phyloP scores from a whole-genome alignment of 192 early-diverging fungal genomes.

The Chytriomyces sp. region DNA sequence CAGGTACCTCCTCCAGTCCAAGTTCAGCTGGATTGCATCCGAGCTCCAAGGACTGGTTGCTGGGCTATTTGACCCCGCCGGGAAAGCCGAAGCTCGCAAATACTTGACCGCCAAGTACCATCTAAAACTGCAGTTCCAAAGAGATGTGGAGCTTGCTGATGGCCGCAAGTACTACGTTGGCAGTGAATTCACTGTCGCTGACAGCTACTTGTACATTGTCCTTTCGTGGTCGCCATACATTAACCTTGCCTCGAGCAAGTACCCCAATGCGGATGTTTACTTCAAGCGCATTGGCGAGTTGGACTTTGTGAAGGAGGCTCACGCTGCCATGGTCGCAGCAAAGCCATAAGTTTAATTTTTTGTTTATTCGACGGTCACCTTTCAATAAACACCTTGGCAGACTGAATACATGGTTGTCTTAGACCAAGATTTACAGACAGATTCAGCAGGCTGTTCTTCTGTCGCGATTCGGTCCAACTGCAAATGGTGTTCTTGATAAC shows the following conservation, averaged over 20 bases:
- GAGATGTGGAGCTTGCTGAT: constrained; percentile 39
- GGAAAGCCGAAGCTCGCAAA: not conserved
- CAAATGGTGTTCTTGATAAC: too few species aligned
- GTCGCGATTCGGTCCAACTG: too few species aligned
- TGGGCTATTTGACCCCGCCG: constrained; percentile 33
- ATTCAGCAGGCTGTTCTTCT: too few species aligned
- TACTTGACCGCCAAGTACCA: not conserved
- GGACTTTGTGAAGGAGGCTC: constrained; percentile 41
- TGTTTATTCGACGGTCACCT: too few species aligned
- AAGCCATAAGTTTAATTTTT: too few species aligned
- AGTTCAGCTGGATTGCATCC: constrained; percentile 35
- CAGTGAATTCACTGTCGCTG: constrained; percentile 40
- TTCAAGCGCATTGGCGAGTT: constrained; percentile 23
- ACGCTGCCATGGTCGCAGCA: not conserved
- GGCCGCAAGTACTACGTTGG: constrained; percentile 38
- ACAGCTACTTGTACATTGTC: constrained; percentile 38
- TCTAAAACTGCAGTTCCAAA: constrained; percentile 3
- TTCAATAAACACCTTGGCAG: too few species aligned
- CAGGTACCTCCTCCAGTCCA: constrained; percentile 44
- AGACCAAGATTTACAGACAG: too few species aligned
- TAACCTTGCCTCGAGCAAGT: constrained; percentile 31
- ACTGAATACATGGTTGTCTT: too few species aligned
- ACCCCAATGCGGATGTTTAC: constrained; percentile 28
- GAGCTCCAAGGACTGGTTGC: constrained; percentile 31
- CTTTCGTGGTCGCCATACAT: constrained; percentile 25